Conservation (phyloP, 2,329 filamentous ascomycete species). For the Cordyceps sp. region DNA sequence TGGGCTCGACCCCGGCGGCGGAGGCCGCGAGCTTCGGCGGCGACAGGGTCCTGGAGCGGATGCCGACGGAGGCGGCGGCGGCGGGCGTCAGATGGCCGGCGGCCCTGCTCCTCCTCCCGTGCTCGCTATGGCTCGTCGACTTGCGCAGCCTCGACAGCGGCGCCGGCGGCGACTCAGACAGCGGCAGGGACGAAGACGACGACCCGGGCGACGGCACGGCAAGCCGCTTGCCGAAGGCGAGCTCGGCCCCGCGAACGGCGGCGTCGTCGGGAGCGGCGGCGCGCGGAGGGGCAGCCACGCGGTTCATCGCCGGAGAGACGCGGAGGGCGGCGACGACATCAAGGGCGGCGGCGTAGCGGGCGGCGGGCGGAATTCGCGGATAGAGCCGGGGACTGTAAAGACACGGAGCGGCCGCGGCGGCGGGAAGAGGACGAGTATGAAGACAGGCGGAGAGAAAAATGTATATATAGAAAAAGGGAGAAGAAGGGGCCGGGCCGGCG, state of each 20-base stretch:
- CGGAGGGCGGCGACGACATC: too few relatives aligned
- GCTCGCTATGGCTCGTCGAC: not conserved
- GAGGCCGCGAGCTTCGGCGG: not conserved
- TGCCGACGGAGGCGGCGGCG: conserved; percentile 24
- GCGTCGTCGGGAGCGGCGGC: conserved; percentile 22
- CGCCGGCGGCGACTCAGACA: conserved; percentile 1
- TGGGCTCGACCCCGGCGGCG: not conserved
- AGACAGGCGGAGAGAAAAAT: too few relatives aligned
- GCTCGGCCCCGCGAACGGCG: conserved; percentile 30
- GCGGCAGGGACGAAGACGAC: conserved; percentile 5
- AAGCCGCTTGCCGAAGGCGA: conserved; percentile 29
- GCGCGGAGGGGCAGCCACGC: too few relatives aligned
- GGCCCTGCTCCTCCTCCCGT: too few relatives aligned
- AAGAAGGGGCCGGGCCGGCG: too few relatives aligned
- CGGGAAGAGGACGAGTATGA: too few relatives aligned
- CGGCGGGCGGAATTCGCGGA: too few relatives aligned
- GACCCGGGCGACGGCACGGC: conserved; percentile 6
- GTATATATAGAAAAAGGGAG: too few relatives aligned
- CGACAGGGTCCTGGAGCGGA: not conserved
- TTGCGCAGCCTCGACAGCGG: conserved; percentile 1
- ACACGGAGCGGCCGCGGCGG: too few relatives aligned
- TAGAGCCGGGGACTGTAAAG: too few relatives aligned
- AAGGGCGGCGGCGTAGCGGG: too few relatives aligned
- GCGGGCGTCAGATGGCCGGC: conserved; percentile 22
- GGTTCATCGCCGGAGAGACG: too few relatives aligned